Percentiles rank a stretch among this genome's conserved stretches.
Conservation (phyloP, 257 asterid species). For the Lycium ferocissimum region DNA sequence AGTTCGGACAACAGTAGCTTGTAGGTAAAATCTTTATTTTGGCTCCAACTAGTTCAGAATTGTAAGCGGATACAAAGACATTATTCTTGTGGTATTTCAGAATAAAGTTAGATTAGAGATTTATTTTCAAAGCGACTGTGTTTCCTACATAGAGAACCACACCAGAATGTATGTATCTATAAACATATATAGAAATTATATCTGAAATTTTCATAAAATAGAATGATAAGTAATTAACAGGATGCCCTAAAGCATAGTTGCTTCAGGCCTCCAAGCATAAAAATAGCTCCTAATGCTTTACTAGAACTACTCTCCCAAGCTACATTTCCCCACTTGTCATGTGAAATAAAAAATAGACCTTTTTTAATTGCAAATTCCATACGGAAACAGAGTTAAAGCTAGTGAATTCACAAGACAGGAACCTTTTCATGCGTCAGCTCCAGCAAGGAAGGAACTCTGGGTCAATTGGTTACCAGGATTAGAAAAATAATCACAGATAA, state of each 20-base stretch:
- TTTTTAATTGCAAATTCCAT: constrained; percentile 17
- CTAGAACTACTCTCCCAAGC: background rate
- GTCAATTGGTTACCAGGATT: background rate
- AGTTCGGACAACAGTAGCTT: background rate
- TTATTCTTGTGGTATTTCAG: constrained; percentile 14
- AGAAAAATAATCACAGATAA: background rate
- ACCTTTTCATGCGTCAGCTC: background rate
- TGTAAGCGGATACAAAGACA: background rate
- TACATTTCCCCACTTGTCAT: constrained; percentile 15
- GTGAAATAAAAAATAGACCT: constrained; percentile 1
- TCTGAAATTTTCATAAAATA: background rate
- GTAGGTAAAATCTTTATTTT: background rate
- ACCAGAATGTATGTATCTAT: background rate
- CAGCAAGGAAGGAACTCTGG: constrained; percentile 1
- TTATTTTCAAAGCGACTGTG: background rate
- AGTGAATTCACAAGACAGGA: constrained; percentile 22
- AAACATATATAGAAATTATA: background rate
- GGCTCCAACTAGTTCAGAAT: background rate
- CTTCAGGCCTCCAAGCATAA: background rate
- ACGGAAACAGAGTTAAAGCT: background rate
- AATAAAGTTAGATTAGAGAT: background rate
- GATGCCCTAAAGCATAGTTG: background rate
- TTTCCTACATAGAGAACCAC: constrained; percentile 3
- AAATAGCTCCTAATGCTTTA: constrained; percentile 11
- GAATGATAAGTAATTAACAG: constrained; percentile 16